Base-by-base conservation (phyloP, 2,329 filamentous ascomycete species). In the Hypoxylon sp. region DNA sequence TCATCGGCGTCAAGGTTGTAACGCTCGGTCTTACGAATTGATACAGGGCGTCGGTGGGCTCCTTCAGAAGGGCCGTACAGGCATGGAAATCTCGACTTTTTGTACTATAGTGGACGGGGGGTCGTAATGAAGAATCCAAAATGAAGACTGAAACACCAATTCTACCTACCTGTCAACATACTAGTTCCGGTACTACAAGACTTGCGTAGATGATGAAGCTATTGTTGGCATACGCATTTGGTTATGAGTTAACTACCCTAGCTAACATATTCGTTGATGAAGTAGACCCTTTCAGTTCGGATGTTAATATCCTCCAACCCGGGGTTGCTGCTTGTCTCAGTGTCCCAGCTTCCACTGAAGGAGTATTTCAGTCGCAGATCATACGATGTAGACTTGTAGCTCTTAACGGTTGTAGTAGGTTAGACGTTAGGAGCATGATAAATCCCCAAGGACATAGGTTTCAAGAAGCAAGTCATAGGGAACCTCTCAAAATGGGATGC, bases 21-120 rank as follows among this genome's bases (percentile, higher is more conserved):
- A 59, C 68, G 65, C 61, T 68, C 63, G 58, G 52, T 61, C 52
- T 59, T 37, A 56, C 32, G 55, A 69, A 63, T 60, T 25, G 37
- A 64, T 61, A 47, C 54, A 46, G 43, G 65, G 69, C 57, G 64
- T 68, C 51, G 63, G 65, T 46, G 50, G 59, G 57, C 63, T 62
- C 25, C 47, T 54, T 41, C 47, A 65, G 57, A 23, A 50, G 45
- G 56, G 58, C 56, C 50, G 37, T 52, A 62, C 51, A 39, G 51
- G 53, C 65, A 55, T 52, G 61, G 55, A 74, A 73, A 73, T 74
- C 72, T 73, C 72, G 53, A 70, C 63, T 71, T 52, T 71, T 55
- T 73, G 69, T 72, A 73, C 51, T 53, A 72, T 71, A 70, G 47
- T 65, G 60, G 54, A 61, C 52, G 50, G 59, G 50, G 48, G 34